Conservation (phyloP, 2,329 filamentous ascomycete species). For the Colletotrichum musae region DNA sequence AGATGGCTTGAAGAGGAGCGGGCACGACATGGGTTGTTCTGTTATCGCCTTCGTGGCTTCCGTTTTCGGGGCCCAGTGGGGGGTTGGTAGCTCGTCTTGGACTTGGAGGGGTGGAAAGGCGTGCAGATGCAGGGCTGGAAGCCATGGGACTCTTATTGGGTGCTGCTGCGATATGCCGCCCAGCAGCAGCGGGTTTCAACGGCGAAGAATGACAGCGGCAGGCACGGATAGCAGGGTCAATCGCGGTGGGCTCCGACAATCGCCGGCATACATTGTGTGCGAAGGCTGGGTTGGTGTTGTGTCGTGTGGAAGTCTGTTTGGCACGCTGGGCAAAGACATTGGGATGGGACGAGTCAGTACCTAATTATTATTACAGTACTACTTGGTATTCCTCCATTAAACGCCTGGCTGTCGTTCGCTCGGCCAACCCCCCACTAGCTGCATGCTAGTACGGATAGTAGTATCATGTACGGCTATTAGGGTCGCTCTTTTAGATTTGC, state of each 20-base stretch:
- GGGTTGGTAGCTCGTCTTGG: conserved; percentile 69
- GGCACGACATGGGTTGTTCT: conserved; percentile 26
- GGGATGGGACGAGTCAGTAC: conserved; percentile 30
- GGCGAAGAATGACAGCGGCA: background rate
- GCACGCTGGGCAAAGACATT: conserved; percentile 7
- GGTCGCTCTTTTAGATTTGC: too few relatives aligned
- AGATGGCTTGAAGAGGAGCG: conserved; percentile 20
- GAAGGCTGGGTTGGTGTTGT: conserved; percentile 3
- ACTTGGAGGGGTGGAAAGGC: conserved; percentile 58
- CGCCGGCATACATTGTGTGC: conserved; percentile 26
- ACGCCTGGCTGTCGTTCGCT: too few relatives aligned
- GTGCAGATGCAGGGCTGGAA: conserved; percentile 57
- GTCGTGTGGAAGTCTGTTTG: conserved; percentile 6
- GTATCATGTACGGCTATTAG: too few relatives aligned
- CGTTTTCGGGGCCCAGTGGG: conserved; percentile 64
- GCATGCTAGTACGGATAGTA: too few relatives aligned
- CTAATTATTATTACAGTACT: background rate
- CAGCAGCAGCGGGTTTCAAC: conserved; percentile 16
- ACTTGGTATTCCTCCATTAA: too few relatives aligned
- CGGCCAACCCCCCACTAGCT: too few relatives aligned
- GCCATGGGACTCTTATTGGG: conserved; percentile 62
- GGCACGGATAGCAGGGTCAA: conserved; percentile 19
- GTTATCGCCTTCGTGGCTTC: conserved; percentile 27
- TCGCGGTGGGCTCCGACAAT: conserved; percentile 19
- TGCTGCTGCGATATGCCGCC: conserved; percentile 2